Percentiles rank a stretch among this genome's conserved stretches.
Conservation (phyloP, 257 asterid genomes). For the Scutellaria barbata region DNA sequence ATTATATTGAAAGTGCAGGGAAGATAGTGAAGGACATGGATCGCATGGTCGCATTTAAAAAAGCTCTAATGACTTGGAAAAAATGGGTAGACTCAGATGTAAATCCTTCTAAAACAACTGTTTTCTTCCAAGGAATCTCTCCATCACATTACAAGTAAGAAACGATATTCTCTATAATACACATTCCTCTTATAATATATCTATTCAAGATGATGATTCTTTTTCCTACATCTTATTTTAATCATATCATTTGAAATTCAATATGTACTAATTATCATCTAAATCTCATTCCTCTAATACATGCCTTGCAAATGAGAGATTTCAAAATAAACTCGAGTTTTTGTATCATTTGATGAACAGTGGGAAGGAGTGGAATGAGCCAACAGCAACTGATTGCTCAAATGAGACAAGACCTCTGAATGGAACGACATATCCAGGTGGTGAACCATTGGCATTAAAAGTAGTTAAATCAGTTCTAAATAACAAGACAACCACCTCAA, state of each 20-base stretch:
- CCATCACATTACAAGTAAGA: slow-evolving; percentile 71
- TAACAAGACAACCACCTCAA: slow-evolving; percentile 1
- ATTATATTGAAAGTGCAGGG: slow-evolving; percentile 47
- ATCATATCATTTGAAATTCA: no score
- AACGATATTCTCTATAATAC: no score
- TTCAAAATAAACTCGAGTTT: not conserved
- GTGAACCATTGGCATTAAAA: slow-evolving; percentile 42
- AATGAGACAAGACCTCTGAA: slow-evolving; percentile 49
- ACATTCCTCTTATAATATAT: no score
- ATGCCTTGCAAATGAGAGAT: no score
- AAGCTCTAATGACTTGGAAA: slow-evolving; percentile 58
- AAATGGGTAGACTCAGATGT: slow-evolving; percentile 57
- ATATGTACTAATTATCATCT: no score
- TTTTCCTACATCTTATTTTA: not conserved
- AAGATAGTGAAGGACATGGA: slow-evolving; percentile 66
- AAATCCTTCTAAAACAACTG: slow-evolving; percentile 48
- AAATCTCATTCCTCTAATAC: no score
- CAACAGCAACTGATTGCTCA: slow-evolving; percentile 42
- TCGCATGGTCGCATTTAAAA: slow-evolving; percentile 60
- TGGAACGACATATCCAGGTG: slow-evolving; percentile 57
- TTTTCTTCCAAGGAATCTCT: slow-evolving; percentile 70
- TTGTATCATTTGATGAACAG: slow-evolving; percentile 25
- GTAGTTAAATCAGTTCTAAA: slow-evolving; percentile 47
- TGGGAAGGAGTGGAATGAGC: slow-evolving; percentile 60
- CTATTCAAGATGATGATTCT: no score